Evolutionary conservation across 306 rosid species (phyloP).

Genomic region (Quercus cerris): DNA sequence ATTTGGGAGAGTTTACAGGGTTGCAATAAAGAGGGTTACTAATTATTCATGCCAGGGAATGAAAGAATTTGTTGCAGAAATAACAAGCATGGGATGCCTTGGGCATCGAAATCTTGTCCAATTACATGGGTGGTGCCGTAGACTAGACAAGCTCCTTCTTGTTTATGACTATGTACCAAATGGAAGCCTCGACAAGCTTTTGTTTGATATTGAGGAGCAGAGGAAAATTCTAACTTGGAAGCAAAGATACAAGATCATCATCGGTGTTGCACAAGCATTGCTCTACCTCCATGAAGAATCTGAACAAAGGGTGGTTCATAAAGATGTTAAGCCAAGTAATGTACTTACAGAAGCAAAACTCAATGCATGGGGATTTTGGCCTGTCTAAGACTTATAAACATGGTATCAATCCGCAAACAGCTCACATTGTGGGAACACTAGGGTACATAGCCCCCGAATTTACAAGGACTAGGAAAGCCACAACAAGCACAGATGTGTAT

Average conservation of each 20-base stretch:
- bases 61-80: conserved; percentile 41
- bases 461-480: conserved; percentile 31
- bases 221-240: conserved; percentile 23
- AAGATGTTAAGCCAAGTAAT: conserved; percentile 38
- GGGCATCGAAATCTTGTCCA: conserved; percentile 39
- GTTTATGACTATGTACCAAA: conserved; percentile 34
- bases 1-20: conserved; percentile 38
- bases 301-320: conserved; percentile 32
- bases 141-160: conserved; percentile 29
- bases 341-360: conserved; percentile 28
- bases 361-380: conserved; percentile 32
- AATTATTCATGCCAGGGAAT: conserved; percentile 32
- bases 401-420: conserved; percentile 28
- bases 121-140: conserved; percentile 35
- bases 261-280: conserved; percentile 30
- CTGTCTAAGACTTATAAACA: conserved; percentile 30
- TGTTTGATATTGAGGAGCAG: conserved; percentile 18
- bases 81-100: conserved; percentile 26
- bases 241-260: conserved; percentile 27
- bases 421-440: conserved; percentile 29
- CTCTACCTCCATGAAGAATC: conserved; percentile 44
- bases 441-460: conserved; percentile 37
- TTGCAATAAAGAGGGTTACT: conserved; percentile 28
- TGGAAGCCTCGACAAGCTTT: conserved; percentile 36
- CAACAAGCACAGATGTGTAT: conserved; percentile 28